Evolutionary conservation across 2,329 filamentous ascomycete species (phyloP), one percentile per base, ranked within the genome.

Genomic region (Xylariaceae sp.): DNA sequence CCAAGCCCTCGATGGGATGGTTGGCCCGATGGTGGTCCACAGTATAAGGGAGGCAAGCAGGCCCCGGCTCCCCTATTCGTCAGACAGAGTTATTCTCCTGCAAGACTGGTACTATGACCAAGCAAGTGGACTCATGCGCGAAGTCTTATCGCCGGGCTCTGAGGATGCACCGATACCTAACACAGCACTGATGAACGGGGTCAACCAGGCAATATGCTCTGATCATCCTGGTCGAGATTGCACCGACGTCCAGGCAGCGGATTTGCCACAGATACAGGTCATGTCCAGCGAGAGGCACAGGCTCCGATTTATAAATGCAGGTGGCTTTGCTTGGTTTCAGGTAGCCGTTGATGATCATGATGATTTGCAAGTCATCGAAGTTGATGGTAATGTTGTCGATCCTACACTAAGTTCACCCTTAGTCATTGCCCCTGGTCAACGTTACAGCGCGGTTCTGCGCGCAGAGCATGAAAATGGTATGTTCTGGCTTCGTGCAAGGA

Each of bases 301-400:
- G 41, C 70, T 90, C 45, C 81, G 87, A 13, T 76, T 90, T 57
- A 74, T 88, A 56, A 90, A 90, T 56, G 79, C 86, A 9, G 87
- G 84, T 11, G 85, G 83, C 0, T 88, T 89, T 62, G 85, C 86
- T 2, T 83, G 84, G 63, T 87, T 90, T 56, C 86, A 90, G 62
- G 77, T 90, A 28, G 83, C 82, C 63, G 75, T 90, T 42, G 87
- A 90, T 57, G 80, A 82, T 45, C 87, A 90, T 59, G 73, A 71
- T 11, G 56, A 59, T 19, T 58, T 71, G 42, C 65, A 73, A 1
- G 72, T 90, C 42, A 82, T 87, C 10, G 87, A 90, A 64, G 83
- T 88, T 0, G 87, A 90, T 62, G 87, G 87, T 14, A 82, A 85
- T 1, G 80, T 82, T 34, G 80, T 88, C 1, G 75, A 83, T 51